Conservation (phyloP, 106 monocot genomes). For the Acorus gramineus region DNA sequence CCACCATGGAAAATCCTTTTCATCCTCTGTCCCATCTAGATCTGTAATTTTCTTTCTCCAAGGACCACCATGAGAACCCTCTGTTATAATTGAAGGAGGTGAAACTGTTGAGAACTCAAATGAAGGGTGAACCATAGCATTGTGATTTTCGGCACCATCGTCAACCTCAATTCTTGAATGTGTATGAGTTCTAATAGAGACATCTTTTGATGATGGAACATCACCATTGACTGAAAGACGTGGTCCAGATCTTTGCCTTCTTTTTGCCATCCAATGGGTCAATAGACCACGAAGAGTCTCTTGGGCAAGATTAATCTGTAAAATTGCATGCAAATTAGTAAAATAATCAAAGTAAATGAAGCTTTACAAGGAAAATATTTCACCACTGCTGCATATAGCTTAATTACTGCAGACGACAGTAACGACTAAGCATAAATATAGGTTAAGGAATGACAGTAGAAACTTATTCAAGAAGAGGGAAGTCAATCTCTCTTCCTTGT, state of each 20-base stretch:
- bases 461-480: too few relatives aligned
- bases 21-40: slow-evolving; percentile 85
- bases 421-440: not conserved
- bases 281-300: slow-evolving; percentile 86
- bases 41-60: slow-evolving; percentile 93
- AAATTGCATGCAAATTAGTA: too few relatives aligned
- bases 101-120: slow-evolving; percentile 75
- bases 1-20: slow-evolving; percentile 91
- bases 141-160: slow-evolving; percentile 49
- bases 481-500: too few relatives aligned
- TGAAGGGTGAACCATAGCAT: slow-evolving; percentile 32
- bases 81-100: slow-evolving; percentile 87
- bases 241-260: slow-evolving; percentile 50
- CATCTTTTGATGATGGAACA: slow-evolving; percentile 38
- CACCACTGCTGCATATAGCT: too few relatives aligned
- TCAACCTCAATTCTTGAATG: slow-evolving; percentile 58
- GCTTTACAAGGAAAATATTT: too few relatives aligned
- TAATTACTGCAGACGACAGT: too few relatives aligned
- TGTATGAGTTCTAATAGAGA: slow-evolving; percentile 34
- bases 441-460: too few relatives aligned
- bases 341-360: too few relatives aligned
- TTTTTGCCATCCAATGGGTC: slow-evolving; percentile 68
- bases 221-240: slow-evolving; percentile 51
- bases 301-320: slow-evolving; percentile 95
- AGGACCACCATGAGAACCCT: slow-evolving; percentile 76